These are phyloP conservation scores for Rhododendron williamsianum DNA, from an alignment of 148 eudicot genomes.

Conservation along the genomic window DNA sequence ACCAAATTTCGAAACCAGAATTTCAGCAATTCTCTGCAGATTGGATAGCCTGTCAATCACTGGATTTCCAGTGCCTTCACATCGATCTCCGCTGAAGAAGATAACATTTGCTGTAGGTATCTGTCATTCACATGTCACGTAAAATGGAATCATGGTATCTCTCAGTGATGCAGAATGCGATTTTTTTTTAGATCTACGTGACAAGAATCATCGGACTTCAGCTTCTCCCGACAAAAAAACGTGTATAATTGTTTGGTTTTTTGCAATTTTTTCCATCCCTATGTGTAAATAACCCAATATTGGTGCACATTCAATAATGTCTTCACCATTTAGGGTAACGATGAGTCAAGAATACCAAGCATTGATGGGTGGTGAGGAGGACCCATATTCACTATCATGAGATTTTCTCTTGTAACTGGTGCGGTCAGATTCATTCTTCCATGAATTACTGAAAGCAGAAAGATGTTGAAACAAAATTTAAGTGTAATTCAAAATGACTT, in stretches of 20 bases:
- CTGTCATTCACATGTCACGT: slow-evolving; percentile 25
- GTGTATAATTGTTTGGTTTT: not conserved
- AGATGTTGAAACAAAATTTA: too few species aligned
- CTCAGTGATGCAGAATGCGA: not conserved
- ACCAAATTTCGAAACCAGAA: slow-evolving; percentile 68
- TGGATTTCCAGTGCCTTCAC: slow-evolving; percentile 70
- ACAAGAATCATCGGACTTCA: not conserved
- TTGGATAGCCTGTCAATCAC: slow-evolving; percentile 74
- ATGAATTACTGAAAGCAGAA: not conserved
- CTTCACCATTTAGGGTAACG: too few species aligned
- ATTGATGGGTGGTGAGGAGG: too few species aligned
- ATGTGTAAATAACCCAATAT: too few species aligned
- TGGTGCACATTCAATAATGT: too few species aligned
- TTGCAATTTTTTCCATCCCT: too few species aligned
- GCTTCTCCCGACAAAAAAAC: not conserved
- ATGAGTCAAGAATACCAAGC: too few species aligned
- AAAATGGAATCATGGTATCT: not conserved
- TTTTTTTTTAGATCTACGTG: not conserved
- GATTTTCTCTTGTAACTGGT: too few species aligned
- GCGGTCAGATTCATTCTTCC: not conserved
- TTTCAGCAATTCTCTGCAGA: slow-evolving; percentile 53
- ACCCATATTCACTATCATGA: too few species aligned
- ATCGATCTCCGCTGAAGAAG: slow-evolving; percentile 79
- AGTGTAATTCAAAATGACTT: not conserved
- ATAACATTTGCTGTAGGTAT: slow-evolving; percentile 78